These are phyloP conservation scores for Avena atlantica DNA, from an alignment of 176 grass and related monocot species.

Conservation along the genomic window DNA sequence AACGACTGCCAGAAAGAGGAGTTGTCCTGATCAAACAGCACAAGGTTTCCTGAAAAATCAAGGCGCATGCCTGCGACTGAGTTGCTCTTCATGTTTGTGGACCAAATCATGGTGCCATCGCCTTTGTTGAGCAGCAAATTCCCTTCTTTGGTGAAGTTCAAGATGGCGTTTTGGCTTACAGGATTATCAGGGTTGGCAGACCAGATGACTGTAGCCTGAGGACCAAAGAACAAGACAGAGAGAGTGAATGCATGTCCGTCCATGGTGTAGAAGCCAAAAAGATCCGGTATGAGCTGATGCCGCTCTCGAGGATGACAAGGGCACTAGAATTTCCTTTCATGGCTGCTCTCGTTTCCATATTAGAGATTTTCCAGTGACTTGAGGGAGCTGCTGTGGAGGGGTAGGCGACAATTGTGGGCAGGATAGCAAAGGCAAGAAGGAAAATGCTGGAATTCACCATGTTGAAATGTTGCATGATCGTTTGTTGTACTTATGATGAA, in stretches of 20 bases:
- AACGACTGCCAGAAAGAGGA: conserved; percentile 53
- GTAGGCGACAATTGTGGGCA: background rate
- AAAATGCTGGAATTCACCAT: background rate
- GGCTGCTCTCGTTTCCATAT: background rate
- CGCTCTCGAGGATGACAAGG: background rate
- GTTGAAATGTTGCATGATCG: background rate
- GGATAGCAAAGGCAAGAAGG: background rate
- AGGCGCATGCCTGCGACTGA: conserved; percentile 39
- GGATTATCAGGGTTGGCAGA: conserved; percentile 55
- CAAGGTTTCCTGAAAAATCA: conserved; percentile 44
- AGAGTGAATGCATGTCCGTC: background rate
- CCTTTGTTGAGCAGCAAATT: conserved; percentile 33
- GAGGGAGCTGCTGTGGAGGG: background rate
- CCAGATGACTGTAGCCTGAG: conserved; percentile 34
- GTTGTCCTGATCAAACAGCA: conserved; percentile 39
- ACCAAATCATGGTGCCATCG: conserved; percentile 42
- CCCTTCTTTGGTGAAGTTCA: conserved; percentile 42
- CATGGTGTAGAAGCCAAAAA: conserved; percentile 1
- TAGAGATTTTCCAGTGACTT: background rate
- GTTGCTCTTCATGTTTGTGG: conserved; percentile 24
- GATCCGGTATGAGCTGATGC: background rate
- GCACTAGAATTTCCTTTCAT: background rate
- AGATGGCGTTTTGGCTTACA: conserved; percentile 23
- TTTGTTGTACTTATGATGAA: background rate
- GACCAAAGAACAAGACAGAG: background rate